Evolutionary conservation across 768 basidiomycete genomes (phyloP).

Genomic region (Mycena haematopus): DNA sequence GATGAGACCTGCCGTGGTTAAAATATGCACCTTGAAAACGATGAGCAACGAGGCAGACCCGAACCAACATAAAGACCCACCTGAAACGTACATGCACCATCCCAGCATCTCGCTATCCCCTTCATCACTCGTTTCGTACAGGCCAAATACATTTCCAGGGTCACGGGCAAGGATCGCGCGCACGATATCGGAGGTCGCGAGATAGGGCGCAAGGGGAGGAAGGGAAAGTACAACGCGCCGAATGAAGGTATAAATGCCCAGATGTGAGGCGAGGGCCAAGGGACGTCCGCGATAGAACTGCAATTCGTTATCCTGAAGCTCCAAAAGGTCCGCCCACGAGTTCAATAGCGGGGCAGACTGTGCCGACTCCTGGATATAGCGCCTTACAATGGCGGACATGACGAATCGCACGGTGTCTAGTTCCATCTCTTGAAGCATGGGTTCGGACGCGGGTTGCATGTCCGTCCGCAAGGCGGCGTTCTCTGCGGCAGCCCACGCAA

Average conservation of each 20-base stretch:
- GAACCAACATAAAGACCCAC: background rate
- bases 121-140: constrained; percentile 61
- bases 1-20: constrained; percentile 60
- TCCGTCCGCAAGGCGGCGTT: constrained; percentile 33
- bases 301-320: constrained; percentile 66
- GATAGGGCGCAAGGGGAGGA: constrained; percentile 38
- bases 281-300: constrained; percentile 52
- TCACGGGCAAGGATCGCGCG: constrained; percentile 65
- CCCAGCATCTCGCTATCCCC: constrained; percentile 66
- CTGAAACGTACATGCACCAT: constrained; percentile 63
- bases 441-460: constrained; percentile 22
- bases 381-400: constrained; percentile 55
- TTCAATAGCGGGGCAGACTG: constrained; percentile 26
- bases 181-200: constrained; percentile 49
- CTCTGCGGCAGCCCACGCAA: constrained; percentile 53
- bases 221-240: constrained; percentile 40
- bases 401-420: constrained; percentile 64
- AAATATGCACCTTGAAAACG: constrained; percentile 64
- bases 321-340: constrained; percentile 56
- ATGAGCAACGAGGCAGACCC: background rate
- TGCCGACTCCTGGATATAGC: constrained; percentile 44
- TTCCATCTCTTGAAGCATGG: constrained; percentile 56
- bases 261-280: constrained; percentile 55
- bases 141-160: constrained; percentile 71
- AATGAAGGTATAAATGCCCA: constrained; percentile 62